Evolutionary conservation across 805 yeast species (phyloP).

Genomic region (Blastobotrys chiropterorum): DNA sequence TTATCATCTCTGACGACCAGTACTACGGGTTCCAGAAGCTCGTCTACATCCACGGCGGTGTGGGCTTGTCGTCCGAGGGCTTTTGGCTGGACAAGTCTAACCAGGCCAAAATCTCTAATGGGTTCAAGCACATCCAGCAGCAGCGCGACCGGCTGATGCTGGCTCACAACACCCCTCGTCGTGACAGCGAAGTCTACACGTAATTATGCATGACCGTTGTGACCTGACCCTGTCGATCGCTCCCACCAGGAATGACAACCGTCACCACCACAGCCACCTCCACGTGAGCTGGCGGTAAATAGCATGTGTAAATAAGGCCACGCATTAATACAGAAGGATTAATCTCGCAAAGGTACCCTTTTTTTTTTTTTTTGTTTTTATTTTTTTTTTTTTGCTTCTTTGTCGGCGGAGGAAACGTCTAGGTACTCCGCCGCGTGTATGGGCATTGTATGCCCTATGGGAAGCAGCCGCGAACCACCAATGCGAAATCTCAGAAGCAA

Average conservation of each 20-base stretch:
- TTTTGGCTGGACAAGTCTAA: neutral
- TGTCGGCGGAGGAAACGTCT: too few relatives aligned
- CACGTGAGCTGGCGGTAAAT: too few relatives aligned
- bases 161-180: neutral
- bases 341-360: too few relatives aligned
- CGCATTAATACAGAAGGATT: too few relatives aligned
- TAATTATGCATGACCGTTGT: neutral
- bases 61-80: neutral
- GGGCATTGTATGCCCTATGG: too few relatives aligned
- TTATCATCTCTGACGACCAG: neutral
- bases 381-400: too few relatives aligned
- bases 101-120: neutral
- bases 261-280: neutral
- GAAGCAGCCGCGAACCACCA: too few relatives aligned
- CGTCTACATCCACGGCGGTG: neutral
- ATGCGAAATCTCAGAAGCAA: too few relatives aligned
- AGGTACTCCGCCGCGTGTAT: too few relatives aligned
- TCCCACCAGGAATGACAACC: neutral
- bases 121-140: neutral
- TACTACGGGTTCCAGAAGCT: constrained; percentile 6
- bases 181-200: neutral
- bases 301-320: too few relatives aligned
- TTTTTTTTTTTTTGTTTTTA: too few relatives aligned
- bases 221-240: neutral
- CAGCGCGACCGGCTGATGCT: neutral